Evolutionary conservation across 2,329 filamentous ascomycete species (phyloP).

Genomic region (Monilinia fructigena): DNA sequence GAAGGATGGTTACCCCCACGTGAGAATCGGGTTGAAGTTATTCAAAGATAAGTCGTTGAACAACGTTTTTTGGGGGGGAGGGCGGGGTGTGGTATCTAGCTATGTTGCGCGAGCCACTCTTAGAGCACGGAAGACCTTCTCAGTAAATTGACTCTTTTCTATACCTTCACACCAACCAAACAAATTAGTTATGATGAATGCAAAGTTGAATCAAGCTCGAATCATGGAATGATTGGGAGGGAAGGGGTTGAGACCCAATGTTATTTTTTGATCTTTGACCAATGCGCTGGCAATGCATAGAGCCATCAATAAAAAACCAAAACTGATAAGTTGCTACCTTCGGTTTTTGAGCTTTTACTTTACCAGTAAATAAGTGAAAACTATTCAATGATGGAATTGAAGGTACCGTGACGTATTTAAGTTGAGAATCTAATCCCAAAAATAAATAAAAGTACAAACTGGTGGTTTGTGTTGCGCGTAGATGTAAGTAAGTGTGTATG

Average conservation of each 20-base stretch:
- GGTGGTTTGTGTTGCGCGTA: constrained; percentile 19
- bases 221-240: constrained; percentile 35
- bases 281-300: constrained; percentile 41
- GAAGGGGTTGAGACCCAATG: constrained; percentile 33
- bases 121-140: constrained; percentile 30
- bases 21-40: constrained; percentile 33
- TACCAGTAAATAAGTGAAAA: constrained; percentile 26
- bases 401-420: constrained; percentile 31
- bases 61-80: constrained; percentile 17
- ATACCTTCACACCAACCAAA: constrained; percentile 37
- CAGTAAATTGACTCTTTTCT: constrained; percentile 31
- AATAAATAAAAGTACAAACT: constrained; percentile 5
- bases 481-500: constrained; percentile 9
- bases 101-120: constrained; percentile 34
- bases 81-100: constrained; percentile 23
- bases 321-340: constrained; percentile 37
- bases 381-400: constrained; percentile 10
- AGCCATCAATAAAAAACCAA: constrained; percentile 26
- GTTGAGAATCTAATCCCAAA: constrained; percentile 19
- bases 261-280: constrained; percentile 36
- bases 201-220: constrained; percentile 30
- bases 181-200: constrained; percentile 38
- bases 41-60: constrained; percentile 32
- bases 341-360: constrained; percentile 19
- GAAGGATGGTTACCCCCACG: constrained; percentile 34